Percentiles rank a stretch among this genome's conserved stretches.
Conservation (phyloP, 2,329 filamentous ascomycete species). For the Pseudogymnoascus pannorum region DNA sequence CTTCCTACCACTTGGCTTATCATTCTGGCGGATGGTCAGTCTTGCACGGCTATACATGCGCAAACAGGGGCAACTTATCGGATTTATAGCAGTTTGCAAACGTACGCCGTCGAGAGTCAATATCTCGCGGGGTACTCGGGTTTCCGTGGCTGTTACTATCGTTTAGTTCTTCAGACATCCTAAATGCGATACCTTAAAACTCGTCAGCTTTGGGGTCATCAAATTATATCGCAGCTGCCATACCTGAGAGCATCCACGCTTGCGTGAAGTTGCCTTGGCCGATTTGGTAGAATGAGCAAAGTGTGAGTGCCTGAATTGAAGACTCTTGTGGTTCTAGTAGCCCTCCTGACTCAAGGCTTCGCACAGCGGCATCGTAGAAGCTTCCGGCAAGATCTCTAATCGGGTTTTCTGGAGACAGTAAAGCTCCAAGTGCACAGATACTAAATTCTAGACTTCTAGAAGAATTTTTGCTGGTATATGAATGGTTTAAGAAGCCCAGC, state of each 20-base stretch:
- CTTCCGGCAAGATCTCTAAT: constrained; percentile 10
- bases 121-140: constrained; percentile 12
- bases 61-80: constrained; percentile 14
- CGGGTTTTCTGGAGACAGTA: constrained; percentile 12
- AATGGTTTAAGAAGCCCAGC: constrained; percentile 11
- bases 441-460: constrained; percentile 13
- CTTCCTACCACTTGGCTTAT: constrained; percentile 11
- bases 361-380: constrained; percentile 8
- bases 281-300: constrained; percentile 15
- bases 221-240: background rate
- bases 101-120: constrained; percentile 13
- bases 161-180: constrained; percentile 18
- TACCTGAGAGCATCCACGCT: constrained; percentile 17
- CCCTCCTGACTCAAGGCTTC: constrained; percentile 10
- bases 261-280: constrained; percentile 15
- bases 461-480: constrained; percentile 10
- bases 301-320: constrained; percentile 14
- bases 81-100: constrained; percentile 14
- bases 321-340: constrained; percentile 9
- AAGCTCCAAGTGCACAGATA: constrained; percentile 15
- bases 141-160: background rate
- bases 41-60: background rate
- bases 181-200: constrained; percentile 17
- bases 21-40: constrained; percentile 11
- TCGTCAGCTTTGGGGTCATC: background rate